phyloP scores from a whole-genome alignment of 2,329 filamentous ascomycete genomes.

The Fusarium sp. region DNA sequence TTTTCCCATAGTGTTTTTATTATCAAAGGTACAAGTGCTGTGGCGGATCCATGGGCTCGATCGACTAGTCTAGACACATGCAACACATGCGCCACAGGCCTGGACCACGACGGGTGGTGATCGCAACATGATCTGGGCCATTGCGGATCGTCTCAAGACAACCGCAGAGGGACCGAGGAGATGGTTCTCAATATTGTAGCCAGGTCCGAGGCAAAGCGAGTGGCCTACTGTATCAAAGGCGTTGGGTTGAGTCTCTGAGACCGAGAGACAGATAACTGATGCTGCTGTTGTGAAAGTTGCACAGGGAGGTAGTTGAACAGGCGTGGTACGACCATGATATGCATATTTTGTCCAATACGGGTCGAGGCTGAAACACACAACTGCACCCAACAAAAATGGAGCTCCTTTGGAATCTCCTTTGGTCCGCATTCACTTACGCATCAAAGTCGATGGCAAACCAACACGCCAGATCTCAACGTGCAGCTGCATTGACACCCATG shows the following conservation, averaged over 20 bases:
- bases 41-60: not conserved
- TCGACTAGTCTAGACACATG: conserved; percentile 35
- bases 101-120: conserved; percentile 17
- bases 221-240: not conserved
- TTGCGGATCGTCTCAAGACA: conserved; percentile 17
- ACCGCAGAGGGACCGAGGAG: conserved; percentile 6
- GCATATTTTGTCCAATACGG: not conserved
- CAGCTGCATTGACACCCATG: conserved; percentile 22
- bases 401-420: not conserved
- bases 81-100: conserved; percentile 31
- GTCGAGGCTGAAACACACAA: conserved; percentile 10
- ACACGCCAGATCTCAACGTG: conserved; percentile 22
- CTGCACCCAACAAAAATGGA: not conserved
- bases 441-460: conserved; percentile 17
- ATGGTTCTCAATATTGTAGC: not conserved
- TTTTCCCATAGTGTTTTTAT: not conserved
- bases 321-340: not conserved
- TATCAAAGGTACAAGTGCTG: not conserved
- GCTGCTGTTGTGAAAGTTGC: not conserved
- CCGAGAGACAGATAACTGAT: not conserved
- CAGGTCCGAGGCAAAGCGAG: not conserved
- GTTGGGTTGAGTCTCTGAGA: not conserved
- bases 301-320: not conserved
- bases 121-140: conserved; percentile 23
- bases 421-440: not conserved